Evolutionary conservation across 2,329 filamentous ascomycete species (phyloP), one percentile per base, ranked within the genome.

Genomic region (Fonsecaea monophora): DNA sequence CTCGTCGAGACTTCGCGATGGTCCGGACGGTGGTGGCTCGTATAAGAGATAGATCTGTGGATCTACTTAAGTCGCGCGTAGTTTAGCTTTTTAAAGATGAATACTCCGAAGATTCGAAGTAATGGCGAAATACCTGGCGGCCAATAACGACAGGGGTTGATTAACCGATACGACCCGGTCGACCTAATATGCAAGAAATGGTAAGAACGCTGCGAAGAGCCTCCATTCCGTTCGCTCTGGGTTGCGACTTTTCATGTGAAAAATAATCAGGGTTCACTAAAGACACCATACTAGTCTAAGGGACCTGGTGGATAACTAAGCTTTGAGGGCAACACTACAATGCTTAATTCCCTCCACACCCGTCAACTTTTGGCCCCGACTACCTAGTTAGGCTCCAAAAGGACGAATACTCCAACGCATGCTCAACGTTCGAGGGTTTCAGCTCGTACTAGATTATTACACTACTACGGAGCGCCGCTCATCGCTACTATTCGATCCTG

Each of bases 151-250:
- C n/a, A n/a, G n/a, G n/a, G n/a, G n/a, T n/a, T n/a, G n/a, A n/a
- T n/a, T n/a, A n/a, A n/a, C n/a, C n/a, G n/a, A n/a, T n/a, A n/a
- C n/a, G n/a, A n/a, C n/a, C n/a, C n/a, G n/a, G n/a, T n/a, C n/a
- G n/a, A 61, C 37, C 38, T 25, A 25, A 53, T n/a, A 53, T 61
- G 30, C 42, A 61, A 61, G 59, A 61, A 50, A 50, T 61, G 42
- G 59, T 61, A 53, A 61, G 37, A 53, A 53, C 25, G 21, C n/a
- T n/a, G 40, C 59, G 38, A 61, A 50, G 42, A 21, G 59, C 18
- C 59, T 53, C 42, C 18, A 61, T 53, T 61, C 42, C 32, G 59
- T 61, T 61, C 59, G 59, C 59, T 61, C 38, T 61, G 42, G 59
- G 59, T 53, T 61, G 42, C 40, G 34, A 61, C 45, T 61, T 57